These are phyloP conservation scores for Backusella parvicylindrica DNA, from an alignment of 192 early-diverging fungal species.

Conservation along the genomic window DNA sequence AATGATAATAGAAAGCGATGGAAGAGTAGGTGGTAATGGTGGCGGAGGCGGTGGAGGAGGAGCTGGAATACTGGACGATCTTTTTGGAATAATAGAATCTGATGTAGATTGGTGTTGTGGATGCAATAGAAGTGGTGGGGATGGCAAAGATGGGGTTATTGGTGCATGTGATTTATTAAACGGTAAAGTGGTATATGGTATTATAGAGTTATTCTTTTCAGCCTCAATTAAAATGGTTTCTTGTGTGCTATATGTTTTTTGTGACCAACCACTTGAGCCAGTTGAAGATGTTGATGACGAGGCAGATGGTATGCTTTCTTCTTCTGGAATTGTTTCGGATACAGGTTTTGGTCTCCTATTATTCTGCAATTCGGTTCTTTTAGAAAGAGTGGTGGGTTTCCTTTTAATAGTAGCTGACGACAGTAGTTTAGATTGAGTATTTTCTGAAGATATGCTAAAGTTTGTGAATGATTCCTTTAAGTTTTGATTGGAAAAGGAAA, in stretches of 20 bases:
- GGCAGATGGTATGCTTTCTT: neutral
- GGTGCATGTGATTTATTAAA: neutral
- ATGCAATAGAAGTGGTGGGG: neutral
- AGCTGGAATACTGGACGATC: neutral
- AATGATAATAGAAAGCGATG: constrained; percentile 14
- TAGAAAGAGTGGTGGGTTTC: neutral
- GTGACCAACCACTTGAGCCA: neutral
- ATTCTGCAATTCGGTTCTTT: neutral
- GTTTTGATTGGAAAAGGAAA: neutral
- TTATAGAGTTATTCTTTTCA: neutral
- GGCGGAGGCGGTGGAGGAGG: constrained; percentile 4
- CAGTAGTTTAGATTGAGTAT: neutral
- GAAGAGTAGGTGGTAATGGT: constrained; percentile 13
- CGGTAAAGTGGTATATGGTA: neutral
- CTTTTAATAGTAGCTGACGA: neutral
- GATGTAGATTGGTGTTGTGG: neutral
- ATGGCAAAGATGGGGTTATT: constrained; percentile 20
- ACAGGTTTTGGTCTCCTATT: neutral
- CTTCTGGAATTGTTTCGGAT: neutral
- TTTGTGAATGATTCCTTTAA: neutral
- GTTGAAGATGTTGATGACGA: neutral
- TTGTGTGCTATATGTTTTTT: neutral
- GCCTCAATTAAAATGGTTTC: neutral
- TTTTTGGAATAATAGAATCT: neutral
- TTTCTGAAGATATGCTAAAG: neutral